Conservation (phyloP, 305 asterid genomes). For the Fraxinus xanthoxyloides region DNA sequence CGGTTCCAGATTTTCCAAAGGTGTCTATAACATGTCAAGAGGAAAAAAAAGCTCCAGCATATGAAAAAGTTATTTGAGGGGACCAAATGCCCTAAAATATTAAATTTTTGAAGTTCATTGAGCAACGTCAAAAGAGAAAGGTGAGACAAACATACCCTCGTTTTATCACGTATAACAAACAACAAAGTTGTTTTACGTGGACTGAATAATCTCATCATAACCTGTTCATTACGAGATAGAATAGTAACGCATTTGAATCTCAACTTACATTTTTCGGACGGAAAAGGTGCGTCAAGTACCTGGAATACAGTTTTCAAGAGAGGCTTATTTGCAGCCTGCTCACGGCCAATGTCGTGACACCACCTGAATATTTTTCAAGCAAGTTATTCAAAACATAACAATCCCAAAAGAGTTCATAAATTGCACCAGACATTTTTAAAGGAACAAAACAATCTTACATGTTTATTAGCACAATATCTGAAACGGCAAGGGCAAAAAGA, state of each 20-base stretch:
- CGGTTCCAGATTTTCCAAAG: slow-evolving; percentile 97
- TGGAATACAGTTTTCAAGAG: slow-evolving; percentile 93
- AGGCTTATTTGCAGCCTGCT: slow-evolving; percentile 98
- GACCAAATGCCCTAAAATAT: slow-evolving; percentile 14
- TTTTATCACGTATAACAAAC: slow-evolving; percentile 96
- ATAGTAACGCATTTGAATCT: slow-evolving; percentile 19
- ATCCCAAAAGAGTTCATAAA: not conserved
- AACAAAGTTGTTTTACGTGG: slow-evolving; percentile 93
- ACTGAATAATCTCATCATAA: slow-evolving; percentile 91
- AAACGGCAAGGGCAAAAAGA: slow-evolving; percentile 93
- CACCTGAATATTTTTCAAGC: slow-evolving; percentile 53
- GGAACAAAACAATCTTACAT: slow-evolving; percentile 58
- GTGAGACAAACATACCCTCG: slow-evolving; percentile 55
- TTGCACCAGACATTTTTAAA: not conserved
- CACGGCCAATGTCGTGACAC: slow-evolving; percentile 99
- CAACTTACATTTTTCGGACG: not conserved
- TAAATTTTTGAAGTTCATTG: not conserved
- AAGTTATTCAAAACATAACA: not conserved
- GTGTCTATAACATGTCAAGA: slow-evolving; percentile 54
- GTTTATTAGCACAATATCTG: slow-evolving; percentile 91
- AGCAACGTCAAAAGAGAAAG: slow-evolving; percentile 20
- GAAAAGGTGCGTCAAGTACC: slow-evolving; percentile 34
- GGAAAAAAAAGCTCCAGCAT: slow-evolving; percentile 1
- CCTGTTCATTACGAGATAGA: slow-evolving; percentile 49
- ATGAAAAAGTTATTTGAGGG: slow-evolving; percentile 7